Conservation (phyloP, 768 basidiomycete genomes). For the Amanita thiersii region DNA sequence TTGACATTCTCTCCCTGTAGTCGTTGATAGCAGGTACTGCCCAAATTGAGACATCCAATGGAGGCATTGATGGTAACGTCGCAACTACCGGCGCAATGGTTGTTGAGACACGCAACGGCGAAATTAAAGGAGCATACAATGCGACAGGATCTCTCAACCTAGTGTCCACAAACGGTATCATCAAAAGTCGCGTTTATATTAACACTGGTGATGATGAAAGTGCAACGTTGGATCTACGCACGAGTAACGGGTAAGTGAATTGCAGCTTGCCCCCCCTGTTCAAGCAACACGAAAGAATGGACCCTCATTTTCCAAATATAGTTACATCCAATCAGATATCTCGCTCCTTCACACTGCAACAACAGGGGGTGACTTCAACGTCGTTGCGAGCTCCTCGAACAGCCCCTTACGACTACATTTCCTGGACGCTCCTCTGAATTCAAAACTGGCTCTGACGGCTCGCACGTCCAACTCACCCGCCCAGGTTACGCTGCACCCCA, state of each 20-base stretch:
- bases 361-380: slow-evolving; percentile 22
- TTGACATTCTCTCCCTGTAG: slow-evolving; percentile 13
- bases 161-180: slow-evolving; percentile 32
- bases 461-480: slow-evolving; percentile 27
- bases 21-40: slow-evolving; percentile 21
- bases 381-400: slow-evolving; percentile 25
- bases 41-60: slow-evolving; percentile 28
- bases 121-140: slow-evolving; percentile 39
- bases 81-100: slow-evolving; percentile 20
- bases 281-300: too few relatives aligned
- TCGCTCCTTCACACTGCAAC: not conserved
- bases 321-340: not conserved
- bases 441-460: slow-evolving; percentile 20
- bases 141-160: slow-evolving; percentile 20
- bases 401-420: slow-evolving; percentile 20
- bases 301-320: too few relatives aligned
- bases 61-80: slow-evolving; percentile 37
- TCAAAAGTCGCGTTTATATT: slow-evolving; percentile 32
- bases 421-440: slow-evolving; percentile 23
- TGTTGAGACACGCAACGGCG: slow-evolving; percentile 30
- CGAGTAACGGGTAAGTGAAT: slow-evolving; percentile 32
- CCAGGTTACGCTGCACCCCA: slow-evolving; percentile 20
- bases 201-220: slow-evolving; percentile 18
- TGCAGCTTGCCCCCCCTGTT: not conserved
- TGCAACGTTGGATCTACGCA: slow-evolving; percentile 19